Base-by-base conservation (phyloP, 108 stramenopile species). In the Cyclotella kingstonii region DNA sequence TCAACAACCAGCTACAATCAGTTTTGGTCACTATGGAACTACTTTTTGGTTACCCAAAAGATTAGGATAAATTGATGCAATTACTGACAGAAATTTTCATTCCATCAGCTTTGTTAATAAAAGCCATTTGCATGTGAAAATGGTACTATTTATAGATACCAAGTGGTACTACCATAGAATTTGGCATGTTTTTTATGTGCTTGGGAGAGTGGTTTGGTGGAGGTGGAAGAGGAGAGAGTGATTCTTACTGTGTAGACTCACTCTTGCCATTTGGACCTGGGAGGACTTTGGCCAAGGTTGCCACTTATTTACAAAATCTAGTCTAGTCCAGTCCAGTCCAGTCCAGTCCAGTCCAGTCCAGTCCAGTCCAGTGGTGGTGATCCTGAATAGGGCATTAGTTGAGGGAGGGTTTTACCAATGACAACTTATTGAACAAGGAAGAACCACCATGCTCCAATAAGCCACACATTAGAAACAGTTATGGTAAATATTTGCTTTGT, bases 201-300 rank as follows among this genome's bases (percentile, higher is more conserved):
- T 62, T 84, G n/a, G 83, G 83, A 7, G 83, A 84, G 66, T 84
- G 83, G 83, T 52, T 84, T 41, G 83, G 83, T n/a, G 83, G 83
- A 12, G 66, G 68, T 45, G 83, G 83, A 36, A 79, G 83, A 5
- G 83, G 83, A 6, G 17, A 34, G 8, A 12, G 14, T 19, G 31
- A 5, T n/a, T 17, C 11, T 10, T 21, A 2, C 19, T 18, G 0
- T 34, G 17, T 34, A 36, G 0, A 3, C 15, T 54, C n/a, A 12
- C 1, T 10, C n/a, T n/a, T n/a, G n/a, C 2, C n/a, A 2, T 35
- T 36, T 36, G 18, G 78, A 60, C 22, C 65, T 62, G 15, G 81
- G 81, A 22, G 81, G 78, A 14, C n/a, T 84, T 10, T 84, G 83
- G 83, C 83, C 83, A 0, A 79, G 83, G 1, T 67, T 84, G 45